Evolutionary conservation across 768 basidiomycete species (phyloP).

Genomic region (Naganishia randhawae): DNA sequence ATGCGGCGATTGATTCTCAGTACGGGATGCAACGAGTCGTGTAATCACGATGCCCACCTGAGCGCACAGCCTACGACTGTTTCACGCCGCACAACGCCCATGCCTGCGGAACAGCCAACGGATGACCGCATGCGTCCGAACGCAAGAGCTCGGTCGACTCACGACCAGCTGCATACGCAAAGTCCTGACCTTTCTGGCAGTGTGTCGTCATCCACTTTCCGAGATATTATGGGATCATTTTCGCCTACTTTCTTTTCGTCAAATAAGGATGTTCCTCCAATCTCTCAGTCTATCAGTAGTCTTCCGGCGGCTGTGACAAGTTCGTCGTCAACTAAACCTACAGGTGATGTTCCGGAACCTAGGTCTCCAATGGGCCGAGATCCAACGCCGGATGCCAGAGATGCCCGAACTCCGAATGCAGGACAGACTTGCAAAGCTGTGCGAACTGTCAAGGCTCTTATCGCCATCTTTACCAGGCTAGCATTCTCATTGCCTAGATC

Average conservation of each 20-base stretch:
- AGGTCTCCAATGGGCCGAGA: not conserved
- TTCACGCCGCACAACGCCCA: constrained; percentile 1
- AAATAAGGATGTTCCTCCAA: constrained; percentile 17
- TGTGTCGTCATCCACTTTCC: constrained; percentile 12
- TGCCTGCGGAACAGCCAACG: not conserved
- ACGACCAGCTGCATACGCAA: not conserved
- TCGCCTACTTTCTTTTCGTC: constrained; percentile 14
- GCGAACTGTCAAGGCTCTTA: constrained; percentile 33
- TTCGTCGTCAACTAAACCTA: constrained; percentile 6
- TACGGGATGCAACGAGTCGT: constrained; percentile 10
- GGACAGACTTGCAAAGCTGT: constrained; percentile 34
- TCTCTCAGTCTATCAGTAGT: constrained; percentile 15
- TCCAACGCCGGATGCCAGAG: constrained; percentile 8
- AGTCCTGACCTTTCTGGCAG: constrained; percentile 9
- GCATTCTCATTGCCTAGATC: constrained; percentile 48
- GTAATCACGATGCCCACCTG: not conserved
- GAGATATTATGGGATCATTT: constrained; percentile 18
- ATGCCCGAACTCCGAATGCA: constrained; percentile 13
- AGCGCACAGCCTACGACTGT: not conserved
- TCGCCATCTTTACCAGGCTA: constrained; percentile 52
- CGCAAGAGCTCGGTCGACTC: not conserved
- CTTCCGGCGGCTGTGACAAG: constrained; percentile 11
- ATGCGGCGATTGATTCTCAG: constrained; percentile 10
- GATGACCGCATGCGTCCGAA: constrained; percentile 6
- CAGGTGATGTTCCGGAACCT: constrained; percentile 15